phyloP scores from a whole-genome alignment of 2,329 filamentous ascomycete genomes.

The Kalmusia sp. region DNA sequence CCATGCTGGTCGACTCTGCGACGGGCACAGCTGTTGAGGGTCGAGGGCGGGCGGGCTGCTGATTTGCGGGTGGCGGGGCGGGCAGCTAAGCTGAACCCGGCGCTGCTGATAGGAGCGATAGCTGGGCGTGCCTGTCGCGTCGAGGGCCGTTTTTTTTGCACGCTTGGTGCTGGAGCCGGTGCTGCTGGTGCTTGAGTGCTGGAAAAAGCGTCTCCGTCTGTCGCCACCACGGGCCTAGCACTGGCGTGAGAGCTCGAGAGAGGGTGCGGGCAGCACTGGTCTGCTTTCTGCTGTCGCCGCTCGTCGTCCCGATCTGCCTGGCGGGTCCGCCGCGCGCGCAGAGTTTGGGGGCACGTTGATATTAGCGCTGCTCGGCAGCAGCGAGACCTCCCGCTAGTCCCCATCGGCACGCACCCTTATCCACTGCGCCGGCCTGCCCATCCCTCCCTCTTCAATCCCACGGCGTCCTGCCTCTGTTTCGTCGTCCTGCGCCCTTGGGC shows the following conservation, averaged over 20 bases:
- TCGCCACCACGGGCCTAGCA: too few species aligned
- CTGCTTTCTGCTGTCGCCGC: neutral
- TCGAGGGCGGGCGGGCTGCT: neutral
- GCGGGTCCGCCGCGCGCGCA: neutral
- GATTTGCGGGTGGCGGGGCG: conserved; percentile 3
- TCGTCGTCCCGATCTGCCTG: neutral
- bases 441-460: conserved; percentile 13
- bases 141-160: too few species aligned
- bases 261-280: neutral
- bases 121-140: conserved; percentile 2
- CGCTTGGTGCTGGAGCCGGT: too few species aligned
- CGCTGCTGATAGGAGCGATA: conserved; percentile 4
- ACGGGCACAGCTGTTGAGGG: neutral
- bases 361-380: conserved; percentile 11
- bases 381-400: conserved; percentile 12
- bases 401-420: conserved; percentile 17
- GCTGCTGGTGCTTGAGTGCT: too few species aligned
- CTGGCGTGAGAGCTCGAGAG: neutral
- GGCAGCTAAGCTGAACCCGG: neutral
- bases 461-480: conserved; percentile 8
- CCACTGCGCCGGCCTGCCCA: conserved; percentile 10
- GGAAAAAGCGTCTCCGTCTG: too few species aligned
- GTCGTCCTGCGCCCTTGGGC: conserved; percentile 9
- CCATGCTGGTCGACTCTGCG: neutral
- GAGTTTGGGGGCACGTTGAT: conserved; percentile 5